Evolutionary conservation across 208 protist genomes (phyloP), one percentile per base, ranked within the genome.

Genomic region (Balamuthia mandrillaris): DNA sequence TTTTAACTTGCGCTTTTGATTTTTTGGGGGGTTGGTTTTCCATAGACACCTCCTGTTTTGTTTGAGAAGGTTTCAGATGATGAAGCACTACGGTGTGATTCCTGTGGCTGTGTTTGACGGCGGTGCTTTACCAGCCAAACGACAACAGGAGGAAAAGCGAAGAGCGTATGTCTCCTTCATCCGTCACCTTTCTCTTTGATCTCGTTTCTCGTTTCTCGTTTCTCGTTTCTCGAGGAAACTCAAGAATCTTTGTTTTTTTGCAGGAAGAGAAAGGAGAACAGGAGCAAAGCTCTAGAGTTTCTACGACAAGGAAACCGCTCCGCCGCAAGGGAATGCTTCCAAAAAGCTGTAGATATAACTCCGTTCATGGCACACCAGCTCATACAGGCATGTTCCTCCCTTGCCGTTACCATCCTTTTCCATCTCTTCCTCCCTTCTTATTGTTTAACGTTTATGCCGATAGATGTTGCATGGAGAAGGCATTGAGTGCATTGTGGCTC

Each of bases 81-180:
- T 98, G 4, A 21, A 58, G 31, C 10, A 87, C 10, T 27, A 90
- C 58, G 78, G 89, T n/a, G 65, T 98, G 1, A 88, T 52, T 33
- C 96, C 96, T 9, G 66, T 97, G 0, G 12, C 98, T n/a, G 94
- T 98, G 14, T 98, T 98, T 88, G 96, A 98, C 82, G 96, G 96
- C 27, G 84, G 60, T 7, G 16, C 75, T 12, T 78, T 98, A 39
- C 95, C 95, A 16, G 81, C 88, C 31, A 98, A 98, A 90, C 31
- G 33, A 9, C 61, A 39, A n/a, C 95, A 88, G 63, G 93, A 97
- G 52, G 70, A 90, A n/a, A 88, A 94, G 61, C 86, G 96, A 29
- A 29, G 74, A 39, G 24, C 39, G 88, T 91, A 86, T 33, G 65
- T 82, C n/a, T n/a, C n/a, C n/a, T n/a, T n/a, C n/a, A n/a, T n/a